These are phyloP conservation scores for Zopfochytrium polystomum DNA, from an alignment of 371 early-diverging fungal genomes.

Conservation along the genomic window DNA sequence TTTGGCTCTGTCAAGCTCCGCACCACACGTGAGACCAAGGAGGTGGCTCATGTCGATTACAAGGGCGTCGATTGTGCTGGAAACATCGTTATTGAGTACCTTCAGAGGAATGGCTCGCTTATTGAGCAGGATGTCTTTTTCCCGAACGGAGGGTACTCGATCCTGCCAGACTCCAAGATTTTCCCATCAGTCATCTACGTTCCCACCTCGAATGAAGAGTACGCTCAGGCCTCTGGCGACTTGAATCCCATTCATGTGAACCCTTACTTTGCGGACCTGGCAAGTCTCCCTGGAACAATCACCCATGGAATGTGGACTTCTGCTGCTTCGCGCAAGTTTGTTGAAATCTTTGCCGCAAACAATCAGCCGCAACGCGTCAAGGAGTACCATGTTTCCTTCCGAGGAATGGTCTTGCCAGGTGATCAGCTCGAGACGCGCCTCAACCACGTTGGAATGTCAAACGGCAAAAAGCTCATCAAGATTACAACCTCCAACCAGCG, in stretches of 20 bases:
- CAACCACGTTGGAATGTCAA: constrained; percentile 92
- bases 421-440: constrained; percentile 86
- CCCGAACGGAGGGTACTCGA: constrained; percentile 87
- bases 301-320: constrained; percentile 98
- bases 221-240: constrained; percentile 87
- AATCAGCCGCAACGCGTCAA: constrained; percentile 88
- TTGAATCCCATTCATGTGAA: constrained; percentile 96
- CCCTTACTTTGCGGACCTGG: constrained; percentile 91
- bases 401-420: constrained; percentile 84
- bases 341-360: constrained; percentile 92
- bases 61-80: constrained; percentile 63
- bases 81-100: constrained; percentile 77
- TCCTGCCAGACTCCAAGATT: constrained; percentile 79
- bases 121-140: constrained; percentile 81
- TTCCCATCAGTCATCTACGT: constrained; percentile 77
- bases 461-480: constrained; percentile 93
- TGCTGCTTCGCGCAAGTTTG: constrained; percentile 91
- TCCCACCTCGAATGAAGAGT: constrained; percentile 79
- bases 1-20: constrained; percentile 79
- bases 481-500: constrained; percentile 87
- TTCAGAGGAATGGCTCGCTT: constrained; percentile 73
- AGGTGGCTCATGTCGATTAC: constrained; percentile 73
- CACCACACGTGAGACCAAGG: constrained; percentile 78
- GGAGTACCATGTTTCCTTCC: constrained; percentile 75
- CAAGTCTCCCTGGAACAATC: constrained; percentile 87